Evolutionary conservation across 179 eudicot species (phyloP), one percentile per base, ranked within the genome.

Genomic region (Sideroxylon spinosum): DNA sequence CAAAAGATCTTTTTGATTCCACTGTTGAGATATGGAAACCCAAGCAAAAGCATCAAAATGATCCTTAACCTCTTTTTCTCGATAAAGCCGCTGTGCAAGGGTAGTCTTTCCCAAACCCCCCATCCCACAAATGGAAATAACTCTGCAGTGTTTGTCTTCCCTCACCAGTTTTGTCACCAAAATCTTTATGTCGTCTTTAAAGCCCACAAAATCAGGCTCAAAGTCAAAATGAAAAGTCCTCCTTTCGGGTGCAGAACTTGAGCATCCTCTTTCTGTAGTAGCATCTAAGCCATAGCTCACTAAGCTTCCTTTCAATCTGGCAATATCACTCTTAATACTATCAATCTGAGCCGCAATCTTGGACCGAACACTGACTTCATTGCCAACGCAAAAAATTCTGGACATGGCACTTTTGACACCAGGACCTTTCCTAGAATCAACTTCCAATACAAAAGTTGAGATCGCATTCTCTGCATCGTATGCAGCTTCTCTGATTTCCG

Each of bases 101-200:
- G 86, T 65, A 9, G 84, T 81, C 61, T 84, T 84, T 17, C 85
- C 87, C 26, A 79, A 9, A 5, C 82, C 86, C 0, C 79, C 86
- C 84, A 74, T 81, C 8, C 81, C 82, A 0, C 64, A 46, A 7
- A 84, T 75, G 16, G 86, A 80, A 28, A 84, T 68, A 4, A 83
- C 87, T 53, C 25, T 68, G 22, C 7, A 23, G 1, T n/a, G 32
- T 23, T 46, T 29, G 12, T 74, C 71, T 25, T 75, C 64, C 46
- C 28, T 22, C 26, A 37, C 77, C 73, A 89, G 4, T 29, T 67
- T 1, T 14, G 50, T 20, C 44, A 37, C 44, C 44, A 37, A 37
- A 37, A 3, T 3, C 44, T 37, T 37, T 37, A 37, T 6, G 44
- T 37, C 44, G 2, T 37, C 5, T 37, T 37, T 37, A 37, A 37